Evolutionary conservation across 805 yeast species (phyloP), one percentile per base, ranked within the genome.

Genomic region (Saccharomycopsis microspora): DNA sequence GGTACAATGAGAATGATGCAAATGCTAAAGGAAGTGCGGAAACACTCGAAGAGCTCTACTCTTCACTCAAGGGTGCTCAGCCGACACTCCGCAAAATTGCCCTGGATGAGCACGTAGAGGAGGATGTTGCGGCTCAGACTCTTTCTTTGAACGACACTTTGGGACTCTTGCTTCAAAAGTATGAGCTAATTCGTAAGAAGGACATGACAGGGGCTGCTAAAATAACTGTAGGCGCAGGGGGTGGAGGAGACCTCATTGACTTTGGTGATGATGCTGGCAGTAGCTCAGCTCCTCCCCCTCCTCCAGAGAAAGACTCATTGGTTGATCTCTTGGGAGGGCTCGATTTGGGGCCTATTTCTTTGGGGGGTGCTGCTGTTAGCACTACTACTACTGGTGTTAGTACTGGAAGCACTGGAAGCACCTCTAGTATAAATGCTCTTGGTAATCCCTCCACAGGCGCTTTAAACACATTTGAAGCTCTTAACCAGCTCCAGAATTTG

Each of bases 31-130:
- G 65, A 7, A 56, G 61, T 9, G 79, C 74, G 60, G 97, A 90
- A 56, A 89, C 96, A 3, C 63, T 85, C 19, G 69, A 72, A 43
- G 97, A 93, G 57, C 71, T 93, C 48, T 85, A 80, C 57, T 72
- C 80, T 41, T 72, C 95, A 2, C 70, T 93, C 56, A 89, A 85
- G 62, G 79, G 80, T 42, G 79, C 96, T 32, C 88, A 82, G 59
- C 96, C 97, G 39, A 87, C 84, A 57, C 76, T 93, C 55, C 84
- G 84, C 61, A 82, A 81, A 56, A 83, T 93, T 56, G 78, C 86
- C 52, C 82, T 78, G 57, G 95, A 87, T 58, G 74, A 76, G 36
- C 80, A 78, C 29, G 78, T 79, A 53, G 85, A 80, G 58, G 42
- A 44, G 41, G 74, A 69, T 33, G 74, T 83, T 6, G 84, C 86